A percentile compares a stretch with the other conserved stretches of the same genome.
These are phyloP conservation scores for Areca catechu DNA, from an alignment of 176 grass and related monocot genomes.

Conservation along the genomic window DNA sequence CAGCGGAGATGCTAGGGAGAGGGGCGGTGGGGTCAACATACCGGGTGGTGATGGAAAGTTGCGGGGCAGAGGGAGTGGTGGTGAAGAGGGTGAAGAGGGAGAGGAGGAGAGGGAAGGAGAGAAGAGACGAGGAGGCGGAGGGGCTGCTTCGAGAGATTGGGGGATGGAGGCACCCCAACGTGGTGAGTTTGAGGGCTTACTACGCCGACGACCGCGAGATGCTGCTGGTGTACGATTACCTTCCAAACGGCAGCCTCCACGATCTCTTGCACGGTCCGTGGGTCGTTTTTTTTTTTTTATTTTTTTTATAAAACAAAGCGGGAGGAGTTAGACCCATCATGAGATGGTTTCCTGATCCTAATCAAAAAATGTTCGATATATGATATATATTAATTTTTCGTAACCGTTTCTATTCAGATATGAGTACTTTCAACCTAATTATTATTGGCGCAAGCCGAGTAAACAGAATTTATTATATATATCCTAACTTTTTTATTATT, in stretches of 20 bases:
- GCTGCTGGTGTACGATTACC: slow-evolving; percentile 76
- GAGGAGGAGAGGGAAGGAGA: slow-evolving; percentile 58
- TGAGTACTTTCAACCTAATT: too few relatives aligned
- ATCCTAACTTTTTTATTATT: too few relatives aligned
- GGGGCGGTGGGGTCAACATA: slow-evolving; percentile 73
- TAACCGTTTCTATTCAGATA: too few relatives aligned
- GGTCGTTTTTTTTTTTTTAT: background rate
- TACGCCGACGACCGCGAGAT: slow-evolving; percentile 63
- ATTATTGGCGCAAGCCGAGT: too few relatives aligned
- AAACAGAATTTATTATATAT: too few relatives aligned
- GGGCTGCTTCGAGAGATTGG: slow-evolving; percentile 60
- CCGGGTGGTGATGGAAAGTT: slow-evolving; percentile 52
- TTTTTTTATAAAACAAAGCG: too few relatives aligned
- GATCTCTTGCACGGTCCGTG: slow-evolving; percentile 54
- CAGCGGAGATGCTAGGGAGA: slow-evolving; percentile 81
- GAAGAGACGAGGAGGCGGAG: slow-evolving; percentile 31
- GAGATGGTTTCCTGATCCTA: too few relatives aligned
- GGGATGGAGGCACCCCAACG: slow-evolving; percentile 63
- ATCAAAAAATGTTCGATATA: too few relatives aligned
- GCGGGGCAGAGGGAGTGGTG: slow-evolving; percentile 3
- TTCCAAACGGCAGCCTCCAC: slow-evolving; percentile 59
- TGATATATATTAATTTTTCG: too few relatives aligned
- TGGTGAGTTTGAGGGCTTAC: slow-evolving; percentile 51
- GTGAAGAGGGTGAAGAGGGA: slow-evolving; percentile 40
- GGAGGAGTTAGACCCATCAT: too few relatives aligned